Conservation (phyloP, 1,284 basidiomycete genomes). For the Boletus putidus region DNA sequence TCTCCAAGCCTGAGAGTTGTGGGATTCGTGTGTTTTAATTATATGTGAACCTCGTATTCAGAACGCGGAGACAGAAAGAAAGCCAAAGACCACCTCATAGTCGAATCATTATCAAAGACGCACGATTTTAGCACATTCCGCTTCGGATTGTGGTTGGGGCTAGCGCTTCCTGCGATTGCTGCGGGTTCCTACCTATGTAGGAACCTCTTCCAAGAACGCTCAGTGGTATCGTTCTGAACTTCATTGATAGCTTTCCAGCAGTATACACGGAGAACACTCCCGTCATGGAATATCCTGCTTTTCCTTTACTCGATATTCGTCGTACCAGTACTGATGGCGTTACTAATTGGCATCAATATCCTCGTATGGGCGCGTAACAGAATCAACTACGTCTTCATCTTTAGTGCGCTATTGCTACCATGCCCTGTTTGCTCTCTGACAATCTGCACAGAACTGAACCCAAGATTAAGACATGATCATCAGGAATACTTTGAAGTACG, state of each 20-base stretch:
- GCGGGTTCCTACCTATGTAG: slow-evolving; percentile 70
- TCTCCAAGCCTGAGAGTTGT: not conserved
- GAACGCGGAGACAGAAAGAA: slow-evolving; percentile 83
- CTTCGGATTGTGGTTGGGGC: slow-evolving; percentile 75
- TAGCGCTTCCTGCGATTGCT: slow-evolving; percentile 74
- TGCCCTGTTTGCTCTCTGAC: not conserved
- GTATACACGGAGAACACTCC: slow-evolving; percentile 58
- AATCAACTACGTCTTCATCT: slow-evolving; percentile 92
- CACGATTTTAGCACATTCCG: slow-evolving; percentile 80
- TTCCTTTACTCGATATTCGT: slow-evolving; percentile 79
- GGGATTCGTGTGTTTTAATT: not conserved
- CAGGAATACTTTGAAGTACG: slow-evolving; percentile 80
- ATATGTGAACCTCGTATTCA: slow-evolving; percentile 33
- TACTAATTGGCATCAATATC: slow-evolving; percentile 82
- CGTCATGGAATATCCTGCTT: slow-evolving; percentile 73
- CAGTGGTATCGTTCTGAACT: not conserved
- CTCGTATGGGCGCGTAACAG: slow-evolving; percentile 72
- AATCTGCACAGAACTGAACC: slow-evolving; percentile 62
- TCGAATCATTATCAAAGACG: slow-evolving; percentile 53
- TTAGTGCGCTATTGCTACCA: slow-evolving; percentile 52
- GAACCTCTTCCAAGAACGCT: slow-evolving; percentile 20
- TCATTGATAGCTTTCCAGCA: slow-evolving; percentile 55
- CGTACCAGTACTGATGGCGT: slow-evolving; percentile 74
- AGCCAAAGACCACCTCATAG: slow-evolving; percentile 70
- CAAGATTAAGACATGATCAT: slow-evolving; percentile 74